Evolutionary conservation across 306 rosid species (phyloP).

Genomic region (Prunus davidiana): DNA sequence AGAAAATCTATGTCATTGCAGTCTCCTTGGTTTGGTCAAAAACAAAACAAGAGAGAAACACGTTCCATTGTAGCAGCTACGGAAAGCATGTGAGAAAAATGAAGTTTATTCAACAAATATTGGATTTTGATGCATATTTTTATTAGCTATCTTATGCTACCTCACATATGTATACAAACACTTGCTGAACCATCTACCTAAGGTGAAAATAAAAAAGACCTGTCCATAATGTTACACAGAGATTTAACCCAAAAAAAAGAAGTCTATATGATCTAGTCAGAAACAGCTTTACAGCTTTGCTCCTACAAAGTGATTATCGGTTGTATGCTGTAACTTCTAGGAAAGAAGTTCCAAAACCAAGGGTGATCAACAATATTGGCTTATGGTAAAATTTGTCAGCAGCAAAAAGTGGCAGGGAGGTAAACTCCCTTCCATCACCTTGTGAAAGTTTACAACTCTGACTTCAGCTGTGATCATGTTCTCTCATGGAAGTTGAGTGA

Average conservation of each 20-base stretch:
- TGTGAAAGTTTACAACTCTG: slow-evolving; percentile 2
- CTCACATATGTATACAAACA: slow-evolving; percentile 39
- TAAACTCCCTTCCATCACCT: slow-evolving; percentile 25
- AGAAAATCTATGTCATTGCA: neutral
- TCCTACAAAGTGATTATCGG: slow-evolving; percentile 18
- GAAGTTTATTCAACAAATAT: slow-evolving; percentile 21
- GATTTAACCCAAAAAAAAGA: neutral
- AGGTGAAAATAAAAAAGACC: slow-evolving; percentile 37
- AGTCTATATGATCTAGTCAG: slow-evolving; percentile 27
- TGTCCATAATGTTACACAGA: slow-evolving; percentile 26
- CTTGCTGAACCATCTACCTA: slow-evolving; percentile 34
- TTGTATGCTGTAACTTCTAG: neutral
- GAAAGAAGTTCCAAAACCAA: slow-evolving; percentile 14
- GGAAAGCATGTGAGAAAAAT: slow-evolving; percentile 10
- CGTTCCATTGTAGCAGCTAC: neutral
- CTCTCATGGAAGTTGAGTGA: slow-evolving; percentile 68
- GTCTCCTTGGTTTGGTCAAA: no score
- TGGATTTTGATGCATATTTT: slow-evolving; percentile 25
- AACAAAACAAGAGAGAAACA: no score
- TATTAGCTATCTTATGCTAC: slow-evolving; percentile 34
- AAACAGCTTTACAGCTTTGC: slow-evolving; percentile 25
- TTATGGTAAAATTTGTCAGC: slow-evolving; percentile 15
- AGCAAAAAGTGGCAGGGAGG: slow-evolving; percentile 19
- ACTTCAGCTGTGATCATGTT: slow-evolving; percentile 29
- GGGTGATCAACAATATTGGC: slow-evolving; percentile 27